phyloP scores from a whole-genome alignment of 2,329 filamentous ascomycete genomes.

The Cladosporium sp. region DNA sequence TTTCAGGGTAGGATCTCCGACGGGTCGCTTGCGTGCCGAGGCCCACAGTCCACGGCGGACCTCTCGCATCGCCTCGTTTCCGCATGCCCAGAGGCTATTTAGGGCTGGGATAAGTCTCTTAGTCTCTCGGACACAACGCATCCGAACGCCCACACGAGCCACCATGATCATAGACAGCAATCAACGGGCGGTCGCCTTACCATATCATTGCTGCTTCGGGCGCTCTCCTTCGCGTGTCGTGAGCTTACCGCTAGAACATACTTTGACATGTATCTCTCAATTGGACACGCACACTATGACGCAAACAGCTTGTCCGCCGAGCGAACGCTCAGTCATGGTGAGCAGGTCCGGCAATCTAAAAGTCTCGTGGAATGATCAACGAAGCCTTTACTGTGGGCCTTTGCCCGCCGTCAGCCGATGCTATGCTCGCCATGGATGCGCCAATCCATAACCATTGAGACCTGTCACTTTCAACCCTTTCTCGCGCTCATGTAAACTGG shows the following conservation, averaged over 20 bases:
- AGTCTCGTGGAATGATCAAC: neutral
- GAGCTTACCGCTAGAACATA: no score
- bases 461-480: no score
- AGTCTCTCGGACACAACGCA: neutral
- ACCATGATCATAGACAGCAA: no score
- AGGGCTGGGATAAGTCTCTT: neutral
- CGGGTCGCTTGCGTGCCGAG: conserved; percentile 12
- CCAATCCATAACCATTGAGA: no score
- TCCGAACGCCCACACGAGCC: neutral
- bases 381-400: conserved; percentile 8
- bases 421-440: neutral
- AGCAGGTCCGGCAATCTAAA: neutral
- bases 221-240: no score
- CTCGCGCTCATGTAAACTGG: no score
- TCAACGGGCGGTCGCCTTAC: no score
- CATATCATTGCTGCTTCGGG: no score
- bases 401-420: conserved; percentile 1
- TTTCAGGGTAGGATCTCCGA: neutral
- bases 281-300: no score
- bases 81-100: neutral
- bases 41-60: neutral
- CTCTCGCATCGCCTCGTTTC: conserved; percentile 5
- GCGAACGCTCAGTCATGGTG: neutral
- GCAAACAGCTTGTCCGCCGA: neutral
- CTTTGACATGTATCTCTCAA: no score